Base-by-base conservation (phyloP, 1,284 basidiomycete species). In the Apiotrichum domesticum region DNA sequence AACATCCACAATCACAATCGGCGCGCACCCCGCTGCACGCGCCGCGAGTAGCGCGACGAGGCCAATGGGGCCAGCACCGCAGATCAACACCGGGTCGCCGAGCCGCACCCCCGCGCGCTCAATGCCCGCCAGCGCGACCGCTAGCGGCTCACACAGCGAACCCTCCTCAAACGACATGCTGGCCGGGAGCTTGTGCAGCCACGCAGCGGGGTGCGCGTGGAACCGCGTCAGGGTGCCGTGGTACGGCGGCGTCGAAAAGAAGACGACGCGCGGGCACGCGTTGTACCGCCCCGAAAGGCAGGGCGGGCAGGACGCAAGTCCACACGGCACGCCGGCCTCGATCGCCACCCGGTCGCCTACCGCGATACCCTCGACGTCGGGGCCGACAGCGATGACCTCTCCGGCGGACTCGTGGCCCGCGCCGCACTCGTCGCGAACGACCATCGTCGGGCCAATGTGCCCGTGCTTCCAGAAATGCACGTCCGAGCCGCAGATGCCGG, bases 391-490 rank as follows among this genome's bases (percentile, higher is more conserved):
- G 42, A 77, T 66, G 53, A 81, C 69, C 55, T 78, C 74, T 14
- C 80, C 80, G 2, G 79, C 76, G 0, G 72, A 73, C 66, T 79
- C 77, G 65, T 78, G 77, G 1, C 77, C 77, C 2, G 75, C 68
- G 6, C 77, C 76, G 54, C 75, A 76, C 66, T 75, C 74, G 59
- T 74, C 72, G 9, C 66, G 70, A 44, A 77, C 76, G 37, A 77
- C 63, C 69, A 74, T 69, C 10, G 73, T 76, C 3, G 72, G 70
- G 43, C 70, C 77, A 47, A 78, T 77, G 29, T 71, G 68, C 33
- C 77, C 80, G 61, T 81, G 80, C 67, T 80, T 78, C 79, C 78
- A 80, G 63, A 80, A 80, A 64, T 80, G 80, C 2, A 80, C 79
- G 62, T 80, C 79, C 32, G 75, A 78, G 67, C 78, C 78, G 57